Evolutionary conservation across 2,329 filamentous ascomycete genomes (phyloP), one percentile per base, ranked within the genome.

Genomic region (Xylariaceae sp.): DNA sequence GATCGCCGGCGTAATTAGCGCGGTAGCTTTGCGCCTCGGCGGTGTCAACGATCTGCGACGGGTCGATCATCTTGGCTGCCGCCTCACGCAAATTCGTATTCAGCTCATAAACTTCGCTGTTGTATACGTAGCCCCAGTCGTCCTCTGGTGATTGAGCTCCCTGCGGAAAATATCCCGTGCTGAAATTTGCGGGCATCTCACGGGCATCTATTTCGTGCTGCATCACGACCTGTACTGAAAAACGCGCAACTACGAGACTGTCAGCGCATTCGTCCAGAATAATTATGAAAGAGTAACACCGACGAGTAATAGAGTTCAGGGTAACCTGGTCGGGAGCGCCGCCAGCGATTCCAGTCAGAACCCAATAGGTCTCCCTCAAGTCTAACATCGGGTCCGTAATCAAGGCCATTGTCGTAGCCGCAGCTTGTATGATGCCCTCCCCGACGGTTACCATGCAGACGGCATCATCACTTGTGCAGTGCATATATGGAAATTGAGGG

Each of bases 31-130:
- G 69, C 50, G 20, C 73, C 10, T 59, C 65, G 19, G 61, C 65
- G 56, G 66, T 71, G 59, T 77, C 75, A 59, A 72, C 73, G 21
- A 77, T 65, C 2, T 57, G 64, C 1, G 70, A 73, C 16, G 65
- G 71, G 40, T 66, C 61, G 0, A 74, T 71, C 53, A 74, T 71
- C 29, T 51, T 52, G 6, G 69, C 67, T 23, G 71, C 71, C 10
- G 71, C 40, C 14, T 71, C 62, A 44, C 72, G 72, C 12, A 77
- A 67, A 32, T 70, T 67, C 20, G 69, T 61, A 62, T 76, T 77
- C 49, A 76, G 52, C 54, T 75, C 73, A 61, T 75, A 76, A 26
- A 75, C 74, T 57, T 77, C 75, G 3, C 74, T 76, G 29, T 74
- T 73, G 57, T 75, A 77, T 52, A 76, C 71, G 14, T 23, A 54